Evolutionary conservation across 2,329 filamentous ascomycete species (phyloP), one percentile per base, ranked within the genome.

Genomic region (Metarhizium album): DNA sequence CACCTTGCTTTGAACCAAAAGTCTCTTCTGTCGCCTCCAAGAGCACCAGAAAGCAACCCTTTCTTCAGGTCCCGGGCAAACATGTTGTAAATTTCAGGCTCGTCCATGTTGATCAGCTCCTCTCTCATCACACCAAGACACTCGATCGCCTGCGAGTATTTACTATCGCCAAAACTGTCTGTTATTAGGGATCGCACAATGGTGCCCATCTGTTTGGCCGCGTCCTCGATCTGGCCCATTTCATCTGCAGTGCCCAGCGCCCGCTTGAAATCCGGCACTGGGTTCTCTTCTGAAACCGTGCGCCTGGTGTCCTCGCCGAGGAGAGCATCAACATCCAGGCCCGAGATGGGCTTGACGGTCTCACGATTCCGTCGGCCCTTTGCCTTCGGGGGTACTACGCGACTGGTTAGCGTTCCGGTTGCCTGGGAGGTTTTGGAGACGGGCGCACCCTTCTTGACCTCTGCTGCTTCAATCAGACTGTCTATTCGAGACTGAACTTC

Each of bases 221-320:
- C 85, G 18, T 83, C 78, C 53, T 80, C 74, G 49, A 94, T 78
- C 3, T 78, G 74, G 1, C 77, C 70, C 1, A 84, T 70, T 27
- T 83, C 76, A 6, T 80, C 75, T 0, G 84, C 75, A 1, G 71
- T 69, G 1, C 74, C 74, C 16, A 97, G 73, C 3, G 84, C 77
- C 64, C 89, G 88, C 63, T 90, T 94, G 78, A 95, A 96, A 53
- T 91, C 87, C 0, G 93, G 90, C 4, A 97, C 82, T 1, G 90
- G 82, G 56, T 97, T 97, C 9, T 84, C 76, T 0, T 78, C 64
- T 2, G 73, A 72, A 22, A 82, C 74, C n/a, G 57, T 57, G 4
- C 57, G 60, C 50, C 69, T 70, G 54, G 67, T 67, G 27, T 69
- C 42, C 45, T 75, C 79, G 45, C 78, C 77, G n/a, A 97, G 80